phyloP scores from a whole-genome alignment of 2,329 filamentous ascomycete species.

The Stachybotrys chlorohalonatus region DNA sequence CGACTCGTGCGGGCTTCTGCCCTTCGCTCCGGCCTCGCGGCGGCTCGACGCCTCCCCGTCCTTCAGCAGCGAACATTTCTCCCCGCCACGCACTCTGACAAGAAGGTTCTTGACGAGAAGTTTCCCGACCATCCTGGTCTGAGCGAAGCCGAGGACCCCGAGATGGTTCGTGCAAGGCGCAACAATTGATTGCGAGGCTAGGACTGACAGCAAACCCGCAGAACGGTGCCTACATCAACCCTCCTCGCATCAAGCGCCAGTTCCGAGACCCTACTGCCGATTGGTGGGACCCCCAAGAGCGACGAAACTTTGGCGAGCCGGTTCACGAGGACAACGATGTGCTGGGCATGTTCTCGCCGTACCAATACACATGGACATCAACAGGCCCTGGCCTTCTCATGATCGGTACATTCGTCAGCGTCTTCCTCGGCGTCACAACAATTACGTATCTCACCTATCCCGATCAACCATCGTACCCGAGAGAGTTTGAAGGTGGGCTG shows the following conservation, averaged over 20 bases:
- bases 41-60: slow-evolving; percentile 40
- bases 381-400: slow-evolving; percentile 61
- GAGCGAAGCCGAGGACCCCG: slow-evolving; percentile 55
- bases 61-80: slow-evolving; percentile 50
- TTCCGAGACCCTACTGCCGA: slow-evolving; percentile 86
- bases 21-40: slow-evolving; percentile 33
- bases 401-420: slow-evolving; percentile 56
- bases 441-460: slow-evolving; percentile 62
- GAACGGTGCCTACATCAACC: slow-evolving; percentile 82
- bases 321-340: slow-evolving; percentile 95
- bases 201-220: slow-evolving; percentile 27
- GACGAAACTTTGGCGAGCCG: slow-evolving; percentile 92
- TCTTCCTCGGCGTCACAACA: slow-evolving; percentile 56
- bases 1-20: slow-evolving; percentile 44
- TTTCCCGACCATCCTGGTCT: slow-evolving; percentile 38
- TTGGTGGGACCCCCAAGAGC: slow-evolving; percentile 98
- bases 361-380: slow-evolving; percentile 78
- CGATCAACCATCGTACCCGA: slow-evolving; percentile 59
- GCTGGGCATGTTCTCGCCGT: slow-evolving; percentile 78
- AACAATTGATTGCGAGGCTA: slow-evolving; percentile 1
- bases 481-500: slow-evolving; percentile 64
- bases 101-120: slow-evolving; percentile 39
- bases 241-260: slow-evolving; percentile 72
- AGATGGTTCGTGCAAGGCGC: slow-evolving; percentile 42
- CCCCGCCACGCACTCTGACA: slow-evolving; percentile 38